These are phyloP conservation scores for Lignosus rhinocerotis DNA, from an alignment of 1,284 basidiomycete species.

Conservation along the genomic window DNA sequence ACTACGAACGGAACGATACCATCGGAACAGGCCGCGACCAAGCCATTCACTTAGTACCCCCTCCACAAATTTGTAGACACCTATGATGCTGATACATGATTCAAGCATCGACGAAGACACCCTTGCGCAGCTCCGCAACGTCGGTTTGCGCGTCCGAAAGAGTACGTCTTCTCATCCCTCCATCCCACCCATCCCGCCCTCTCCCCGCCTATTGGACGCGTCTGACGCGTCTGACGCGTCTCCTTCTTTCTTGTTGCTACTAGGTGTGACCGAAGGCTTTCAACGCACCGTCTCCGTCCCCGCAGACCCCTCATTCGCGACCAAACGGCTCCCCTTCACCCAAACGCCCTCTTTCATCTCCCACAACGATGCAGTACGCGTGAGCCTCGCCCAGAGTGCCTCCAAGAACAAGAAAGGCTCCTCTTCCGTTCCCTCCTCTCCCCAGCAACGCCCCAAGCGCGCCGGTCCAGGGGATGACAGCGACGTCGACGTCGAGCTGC, in stretches of 20 bases:
- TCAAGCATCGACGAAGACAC: slow-evolving; percentile 26
- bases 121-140: slow-evolving; percentile 23
- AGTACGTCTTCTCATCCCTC: slow-evolving; percentile 11
- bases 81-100: background rate
- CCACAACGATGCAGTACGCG: slow-evolving; percentile 26
- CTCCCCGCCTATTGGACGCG: background rate
- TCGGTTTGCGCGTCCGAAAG: slow-evolving; percentile 25
- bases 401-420: slow-evolving; percentile 15
- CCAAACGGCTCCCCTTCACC: slow-evolving; percentile 26
- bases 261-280: slow-evolving; percentile 29
- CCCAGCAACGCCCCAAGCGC: slow-evolving; percentile 23
- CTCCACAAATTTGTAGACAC: background rate
- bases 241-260: background rate
- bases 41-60: slow-evolving; percentile 20
- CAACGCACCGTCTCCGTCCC: slow-evolving; percentile 25
- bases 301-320: slow-evolving; percentile 15
- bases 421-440: slow-evolving; percentile 19
- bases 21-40: slow-evolving; percentile 7
- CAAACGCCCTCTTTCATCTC: slow-evolving; percentile 28
- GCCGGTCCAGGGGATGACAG: slow-evolving; percentile 13
- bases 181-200: background rate
- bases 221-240: slow-evolving; percentile 4
- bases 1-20: background rate
- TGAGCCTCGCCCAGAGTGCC: slow-evolving; percentile 17
- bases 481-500: slow-evolving; percentile 12